Conservation (phyloP, 495 filamentous ascomycete genomes). For the Penicillium goetzii region DNA sequence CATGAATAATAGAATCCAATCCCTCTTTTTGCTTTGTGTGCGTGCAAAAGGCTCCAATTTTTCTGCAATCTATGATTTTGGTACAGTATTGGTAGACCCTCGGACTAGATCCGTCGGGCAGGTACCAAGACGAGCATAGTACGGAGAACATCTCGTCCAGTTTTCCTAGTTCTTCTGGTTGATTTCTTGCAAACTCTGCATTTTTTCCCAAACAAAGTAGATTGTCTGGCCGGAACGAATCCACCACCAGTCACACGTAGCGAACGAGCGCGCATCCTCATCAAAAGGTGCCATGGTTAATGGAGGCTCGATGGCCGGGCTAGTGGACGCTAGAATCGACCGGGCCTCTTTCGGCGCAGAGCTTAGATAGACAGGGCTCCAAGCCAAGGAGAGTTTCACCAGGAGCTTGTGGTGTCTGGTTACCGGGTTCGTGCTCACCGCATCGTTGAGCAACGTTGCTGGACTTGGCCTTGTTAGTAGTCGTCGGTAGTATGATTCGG, state of each 20-base stretch:
- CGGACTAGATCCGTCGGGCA: slow-evolving; percentile 6
- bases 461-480: slow-evolving; percentile 3
- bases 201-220: slow-evolving; percentile 9
- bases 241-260: slow-evolving; percentile 22
- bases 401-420: neutral
- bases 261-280: slow-evolving; percentile 31
- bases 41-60: neutral
- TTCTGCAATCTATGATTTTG: neutral
- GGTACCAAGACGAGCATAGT: neutral
- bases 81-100: neutral
- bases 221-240: slow-evolving; percentile 9
- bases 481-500: neutral
- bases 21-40: neutral
- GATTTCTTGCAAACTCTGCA: slow-evolving; percentile 4
- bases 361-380: slow-evolving; percentile 23
- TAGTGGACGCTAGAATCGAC: slow-evolving; percentile 34
- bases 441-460: slow-evolving; percentile 14
- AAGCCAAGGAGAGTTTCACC: slow-evolving; percentile 17
- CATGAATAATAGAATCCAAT: slow-evolving; percentile 1
- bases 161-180: neutral
- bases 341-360: slow-evolving; percentile 22
- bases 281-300: slow-evolving; percentile 38
- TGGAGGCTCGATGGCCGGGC: slow-evolving; percentile 16
- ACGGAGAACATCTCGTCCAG: neutral
- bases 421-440: slow-evolving; percentile 18